Evolutionary conservation across 441 rosid genomes (phyloP).

Genomic region (Pelargonium citronellum): DNA sequence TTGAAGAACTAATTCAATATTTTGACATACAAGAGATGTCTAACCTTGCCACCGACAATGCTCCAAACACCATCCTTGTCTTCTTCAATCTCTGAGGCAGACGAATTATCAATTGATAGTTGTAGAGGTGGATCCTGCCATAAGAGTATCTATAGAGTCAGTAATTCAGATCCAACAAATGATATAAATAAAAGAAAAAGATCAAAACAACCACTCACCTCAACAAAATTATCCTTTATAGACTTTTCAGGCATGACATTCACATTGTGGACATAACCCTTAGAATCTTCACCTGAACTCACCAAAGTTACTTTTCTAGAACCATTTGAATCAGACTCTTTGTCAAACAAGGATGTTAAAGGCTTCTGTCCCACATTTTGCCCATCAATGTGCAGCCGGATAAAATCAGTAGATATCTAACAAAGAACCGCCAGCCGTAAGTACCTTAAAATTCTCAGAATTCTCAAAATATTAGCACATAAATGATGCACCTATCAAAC

Average conservation of each 20-base stretch:
- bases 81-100: constrained; percentile 53
- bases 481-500: not conserved
- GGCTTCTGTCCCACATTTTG: constrained; percentile 43
- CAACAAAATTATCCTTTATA: constrained; percentile 35
- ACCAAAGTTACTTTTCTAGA: constrained; percentile 35
- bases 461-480: constrained; percentile 1
- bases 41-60: constrained; percentile 74
- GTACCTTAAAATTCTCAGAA: not conserved
- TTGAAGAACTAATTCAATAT: not conserved
- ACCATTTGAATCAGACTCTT: constrained; percentile 25
- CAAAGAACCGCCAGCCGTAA: constrained; percentile 8
- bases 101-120: constrained; percentile 47
- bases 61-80: constrained; percentile 59
- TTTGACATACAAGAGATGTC: constrained; percentile 12
- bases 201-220: constrained; percentile 35
- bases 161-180: not conserved
- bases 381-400: constrained; percentile 50
- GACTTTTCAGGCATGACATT: constrained; percentile 37
- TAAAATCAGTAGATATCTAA: constrained; percentile 40
- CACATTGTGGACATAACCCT: constrained; percentile 45
- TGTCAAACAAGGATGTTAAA: constrained; percentile 29
- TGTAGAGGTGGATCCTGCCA: constrained; percentile 55
- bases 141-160: constrained; percentile 15
- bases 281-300: constrained; percentile 32
- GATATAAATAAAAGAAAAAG: constrained; percentile 10